Base-by-base conservation (phyloP, 495 filamentous ascomycete species). In the Penicillium angulare region DNA sequence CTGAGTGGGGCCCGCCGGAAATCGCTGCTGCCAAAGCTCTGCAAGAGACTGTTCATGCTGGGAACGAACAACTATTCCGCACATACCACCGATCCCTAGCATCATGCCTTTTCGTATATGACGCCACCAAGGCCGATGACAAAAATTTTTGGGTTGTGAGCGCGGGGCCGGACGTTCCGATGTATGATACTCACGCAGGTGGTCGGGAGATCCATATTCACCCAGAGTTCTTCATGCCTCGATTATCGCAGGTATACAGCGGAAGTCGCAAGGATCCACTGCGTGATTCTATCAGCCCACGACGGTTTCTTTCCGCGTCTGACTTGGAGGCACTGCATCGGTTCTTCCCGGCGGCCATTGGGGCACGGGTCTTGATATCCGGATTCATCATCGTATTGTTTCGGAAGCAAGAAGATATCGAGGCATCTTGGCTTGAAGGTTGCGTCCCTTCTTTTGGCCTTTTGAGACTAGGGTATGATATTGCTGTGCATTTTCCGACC, bases 151-250 rank as follows among this genome's bases (percentile, higher is more conserved):
- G 47, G 50, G 55, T 53, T 3, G 55, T 58, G 26, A 43, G 55
- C 36, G 32, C 50, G 20, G 41, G 34, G 7, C 55, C 55, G 1
- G 43, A 23, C 13, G 41, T 50, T 22, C 50, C 55, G 2, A 22
- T 58, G 29, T 58, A 54, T 39, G 55, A 54, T 36, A 61, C 58
- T 5, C 58, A 55, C 23, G 59, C 59, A 5, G 54, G 47, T 20
- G 59, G 55, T 3, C 59, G 54, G 26, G 55, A 55, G 44, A 61
- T 61, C 43, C 58, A 57, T 35, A 39, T 61, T 20, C 47, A 54
- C 15, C 55, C 58, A 1, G 47, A 53, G 32, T 47, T 43, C 38
- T 23, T 53, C 17, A 47, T 57, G 15, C 49, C 49, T 13, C 44
- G 52, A 23, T 45, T 50, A 15, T 56, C 52, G 15, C 43, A 54